Base-by-base conservation (phyloP, 2,329 filamentous ascomycete genomes). In the Beauveria caledonica region DNA sequence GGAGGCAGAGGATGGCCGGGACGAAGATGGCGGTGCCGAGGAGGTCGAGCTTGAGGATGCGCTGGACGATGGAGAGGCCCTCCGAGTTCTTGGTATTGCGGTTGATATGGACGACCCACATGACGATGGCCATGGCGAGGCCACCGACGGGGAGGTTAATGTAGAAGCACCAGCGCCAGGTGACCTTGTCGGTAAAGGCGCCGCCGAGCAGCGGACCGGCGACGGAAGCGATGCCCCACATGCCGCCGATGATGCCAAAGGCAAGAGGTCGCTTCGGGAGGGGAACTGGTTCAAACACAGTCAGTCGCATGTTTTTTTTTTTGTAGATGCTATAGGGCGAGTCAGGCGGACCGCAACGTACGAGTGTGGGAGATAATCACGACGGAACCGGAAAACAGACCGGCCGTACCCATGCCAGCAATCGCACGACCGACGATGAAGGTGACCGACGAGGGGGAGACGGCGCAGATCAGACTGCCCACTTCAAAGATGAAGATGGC, bases 161-260 rank as follows among this genome's bases (percentile, higher is more conserved):
- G 64, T 74, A 73, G 65, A 80, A 81, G 64, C 79, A 81, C 80
- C 80, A 82, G 27, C 79, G 71, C 80, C 80, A 82, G 9, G 77
- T 77, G 3, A 73, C 70, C 23, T 77, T 71, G 29, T 81, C 75
- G 2, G 79, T 78, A 44, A 82, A 79, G 7, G 68, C 78, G 21
- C 80, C 80, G 6, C 80, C 80, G 5, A 81, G 70, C 15, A 83
- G 67, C 8, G 80, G 80, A 0, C 79, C 80, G 3, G 76, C 76
- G 7, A 82, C 78, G 29, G 72, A 74, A 46, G 80, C 80, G 54
- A 86, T 76, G 17, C 82, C 83, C 70, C 79, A 85, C 73, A 84
- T 81, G 54, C 75, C 79, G 11, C 79, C 79, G 45, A 84, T 75
- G 45, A 84, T 68, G 27, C 81, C 82, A 58, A 82, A 82, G 25